Evolutionary conservation across 257 asterid genomes (phyloP), one percentile per base, ranked within the genome.

Genomic region (Buddleja alternifolia): DNA sequence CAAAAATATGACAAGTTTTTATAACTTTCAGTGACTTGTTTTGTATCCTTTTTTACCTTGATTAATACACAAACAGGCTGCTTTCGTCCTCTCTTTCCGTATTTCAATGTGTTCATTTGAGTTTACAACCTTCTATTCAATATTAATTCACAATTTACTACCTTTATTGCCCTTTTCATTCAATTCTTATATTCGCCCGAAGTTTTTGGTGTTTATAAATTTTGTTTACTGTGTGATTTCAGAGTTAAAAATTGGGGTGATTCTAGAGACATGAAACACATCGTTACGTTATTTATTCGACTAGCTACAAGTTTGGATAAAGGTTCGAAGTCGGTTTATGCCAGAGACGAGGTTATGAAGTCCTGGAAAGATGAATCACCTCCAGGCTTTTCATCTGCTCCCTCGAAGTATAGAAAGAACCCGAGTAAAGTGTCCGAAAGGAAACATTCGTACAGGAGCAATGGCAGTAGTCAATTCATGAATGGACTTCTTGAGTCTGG

Each of bases 281-380:
- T 83, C 29, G 85, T 91, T 60, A 71, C 88, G 65, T 72, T 85
- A 55, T 91, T 91, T 78, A 89, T 91, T 75, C 93, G 80, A 60
- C 89, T 94, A 41, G 97, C 94, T 67, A 77, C 88, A 44, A 83
- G 87, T 75, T 80, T 94, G 88, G 99, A 91, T 57, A 85, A 82
- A 62, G 84, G 88, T 77, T 77, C 93, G 53, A 82, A 81, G 77
- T 63, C 83, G 63, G 77, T 81, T 39, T 71, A 55, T 73, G 76
- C 78, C 44, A 81, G 87, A 78, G 88, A 88, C 47, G 85, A 82
- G 75, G 61, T 79, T 50, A 74, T 79, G 86, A 83, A 76, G 75
- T 73, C 84, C n/a, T 78, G 85, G 87, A 90, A 80, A 73, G 95
- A 85, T 36, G 86, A 74, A 63, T 82, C 96, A 45, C 97, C 96